These are phyloP conservation scores for Suillus weaverae DNA, from an alignment of 768 basidiomycete species.

Conservation along the genomic window DNA sequence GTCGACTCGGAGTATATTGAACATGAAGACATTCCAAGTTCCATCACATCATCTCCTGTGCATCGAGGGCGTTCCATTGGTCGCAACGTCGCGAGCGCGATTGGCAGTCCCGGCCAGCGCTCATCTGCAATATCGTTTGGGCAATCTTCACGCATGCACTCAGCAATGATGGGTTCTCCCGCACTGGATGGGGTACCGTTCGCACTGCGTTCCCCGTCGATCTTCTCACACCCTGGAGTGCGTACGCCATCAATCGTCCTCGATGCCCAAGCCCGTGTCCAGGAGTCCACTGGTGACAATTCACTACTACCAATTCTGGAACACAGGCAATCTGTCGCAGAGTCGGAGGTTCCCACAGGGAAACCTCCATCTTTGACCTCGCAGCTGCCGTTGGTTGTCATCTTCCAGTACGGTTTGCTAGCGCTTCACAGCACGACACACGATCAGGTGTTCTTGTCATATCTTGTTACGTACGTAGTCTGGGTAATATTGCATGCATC, in stretches of 20 bases:
- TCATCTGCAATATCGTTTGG: slow-evolving; percentile 28
- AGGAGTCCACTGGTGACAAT: slow-evolving; percentile 38
- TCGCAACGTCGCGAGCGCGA: slow-evolving; percentile 12
- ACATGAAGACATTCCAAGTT: slow-evolving; percentile 31
- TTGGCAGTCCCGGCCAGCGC: slow-evolving; percentile 18
- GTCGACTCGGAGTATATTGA: slow-evolving; percentile 46
- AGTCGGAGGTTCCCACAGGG: slow-evolving; percentile 44
- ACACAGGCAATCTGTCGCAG: slow-evolving; percentile 32
- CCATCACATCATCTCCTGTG: slow-evolving; percentile 8
- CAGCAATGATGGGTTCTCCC: slow-evolving; percentile 34
- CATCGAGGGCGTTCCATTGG: slow-evolving; percentile 19
- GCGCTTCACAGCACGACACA: slow-evolving; percentile 89
- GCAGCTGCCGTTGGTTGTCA: slow-evolving; percentile 80
- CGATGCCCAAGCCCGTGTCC: slow-evolving; percentile 63
- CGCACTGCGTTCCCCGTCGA: slow-evolving; percentile 62
- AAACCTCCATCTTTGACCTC: slow-evolving; percentile 67
- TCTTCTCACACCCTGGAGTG: slow-evolving; percentile 84
- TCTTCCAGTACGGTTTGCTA: slow-evolving; percentile 86
- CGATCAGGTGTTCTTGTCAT: slow-evolving; percentile 89
- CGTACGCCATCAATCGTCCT: slow-evolving; percentile 73
- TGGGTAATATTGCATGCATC: slow-evolving; percentile 2
- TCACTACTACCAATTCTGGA: slow-evolving; percentile 49
- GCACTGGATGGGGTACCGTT: slow-evolving; percentile 36
- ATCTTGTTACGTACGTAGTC: slow-evolving; percentile 60
- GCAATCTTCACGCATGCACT: slow-evolving; percentile 24